Evolutionary conservation across 2,329 filamentous ascomycete species (phyloP).

Genomic region (Apiospora aurea): DNA sequence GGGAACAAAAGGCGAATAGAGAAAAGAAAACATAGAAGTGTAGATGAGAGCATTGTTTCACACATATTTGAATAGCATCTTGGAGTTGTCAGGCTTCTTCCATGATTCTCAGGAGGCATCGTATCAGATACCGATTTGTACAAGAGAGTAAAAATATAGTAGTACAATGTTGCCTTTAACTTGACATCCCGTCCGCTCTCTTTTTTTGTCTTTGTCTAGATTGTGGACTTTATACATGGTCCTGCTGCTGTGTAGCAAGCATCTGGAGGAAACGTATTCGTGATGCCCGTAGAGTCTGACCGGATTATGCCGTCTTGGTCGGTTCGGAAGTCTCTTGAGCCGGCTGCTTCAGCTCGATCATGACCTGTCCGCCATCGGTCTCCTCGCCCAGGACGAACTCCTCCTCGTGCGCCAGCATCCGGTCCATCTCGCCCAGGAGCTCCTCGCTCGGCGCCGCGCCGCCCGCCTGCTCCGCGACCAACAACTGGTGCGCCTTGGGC

Average conservation of each 20-base stretch:
- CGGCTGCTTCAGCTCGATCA: slow-evolving; percentile 44
- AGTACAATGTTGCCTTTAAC: slow-evolving; percentile 27
- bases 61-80: not conserved
- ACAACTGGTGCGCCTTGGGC: slow-evolving; percentile 39
- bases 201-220: slow-evolving; percentile 25
- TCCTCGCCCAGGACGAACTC: slow-evolving; percentile 54
- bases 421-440: slow-evolving; percentile 50
- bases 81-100: not conserved
- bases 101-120: not conserved
- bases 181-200: slow-evolving; percentile 20
- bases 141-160: slow-evolving; percentile 23
- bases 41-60: slow-evolving; percentile 1
- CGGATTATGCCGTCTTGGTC: not conserved
- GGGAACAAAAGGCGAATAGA: slow-evolving; percentile 4
- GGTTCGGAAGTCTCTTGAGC: slow-evolving; percentile 38
- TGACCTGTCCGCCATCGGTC: not conserved
- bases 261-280: no score
- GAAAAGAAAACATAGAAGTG: slow-evolving; percentile 30
- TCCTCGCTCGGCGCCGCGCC: slow-evolving; percentile 37
- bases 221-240: slow-evolving; percentile 26
- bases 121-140: not conserved
- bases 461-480: slow-evolving; percentile 33
- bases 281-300: no score
- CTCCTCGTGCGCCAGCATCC: slow-evolving; percentile 49
- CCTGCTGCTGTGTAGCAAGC: not conserved